These are phyloP conservation scores for Xylaria arbuscula DNA, from an alignment of 2,329 filamentous ascomycete genomes.

Conservation along the genomic window DNA sequence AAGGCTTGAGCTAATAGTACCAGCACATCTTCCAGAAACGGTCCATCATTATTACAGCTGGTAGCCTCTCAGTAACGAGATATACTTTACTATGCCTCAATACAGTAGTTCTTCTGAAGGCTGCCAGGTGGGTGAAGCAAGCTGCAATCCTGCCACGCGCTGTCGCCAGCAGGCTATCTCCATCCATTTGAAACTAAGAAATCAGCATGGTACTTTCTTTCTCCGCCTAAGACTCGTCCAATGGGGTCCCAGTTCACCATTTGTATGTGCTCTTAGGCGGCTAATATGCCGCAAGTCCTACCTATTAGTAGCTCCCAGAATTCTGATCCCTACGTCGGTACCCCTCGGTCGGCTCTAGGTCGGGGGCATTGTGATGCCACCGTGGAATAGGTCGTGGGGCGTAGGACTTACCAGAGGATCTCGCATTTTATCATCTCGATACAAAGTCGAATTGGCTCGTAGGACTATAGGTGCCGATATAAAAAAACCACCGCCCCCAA, in stretches of 20 bases:
- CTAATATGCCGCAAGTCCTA: not conserved
- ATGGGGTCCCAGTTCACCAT: not conserved
- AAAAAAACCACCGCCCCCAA: constrained; percentile 10
- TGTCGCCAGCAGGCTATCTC: not conserved
- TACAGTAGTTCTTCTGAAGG: not conserved
- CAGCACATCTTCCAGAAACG: not conserved
- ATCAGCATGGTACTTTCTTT: constrained; percentile 24
- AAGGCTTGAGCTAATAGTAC: too few relatives aligned
- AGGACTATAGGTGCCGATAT: not conserved
- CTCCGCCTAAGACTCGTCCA: not conserved
- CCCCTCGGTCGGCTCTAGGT: constrained; percentile 2
- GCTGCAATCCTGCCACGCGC: not conserved
- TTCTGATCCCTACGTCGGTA: not conserved
- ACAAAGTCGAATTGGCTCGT: not conserved
- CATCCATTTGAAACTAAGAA: not conserved
- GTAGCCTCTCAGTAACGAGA: too few relatives aligned
- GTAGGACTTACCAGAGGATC: not conserved
- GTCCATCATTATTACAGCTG: not conserved
- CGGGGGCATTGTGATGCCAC: not conserved
- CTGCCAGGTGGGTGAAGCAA: not conserved
- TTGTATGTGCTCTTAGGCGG: not conserved
- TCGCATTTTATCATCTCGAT: not conserved
- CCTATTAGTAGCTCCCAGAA: not conserved
- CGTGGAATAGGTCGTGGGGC: not conserved
- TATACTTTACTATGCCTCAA: not conserved